Conservation (phyloP, 1,139 yeast genomes). For the Candida buenavistaensis region DNA sequence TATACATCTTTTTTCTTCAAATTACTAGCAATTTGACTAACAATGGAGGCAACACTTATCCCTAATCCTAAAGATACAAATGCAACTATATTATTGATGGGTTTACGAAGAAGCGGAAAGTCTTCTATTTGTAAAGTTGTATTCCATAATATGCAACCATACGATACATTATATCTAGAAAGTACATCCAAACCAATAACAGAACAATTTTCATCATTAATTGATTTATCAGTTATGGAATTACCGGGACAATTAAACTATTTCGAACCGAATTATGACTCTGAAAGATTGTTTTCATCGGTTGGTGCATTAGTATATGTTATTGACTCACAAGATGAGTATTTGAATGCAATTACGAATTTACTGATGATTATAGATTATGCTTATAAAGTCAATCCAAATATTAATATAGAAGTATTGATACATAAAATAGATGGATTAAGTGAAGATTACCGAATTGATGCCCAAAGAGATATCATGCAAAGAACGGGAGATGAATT, state of each 20-base stretch:
- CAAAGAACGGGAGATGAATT: conserved; percentile 94
- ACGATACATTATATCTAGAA: conserved; percentile 88
- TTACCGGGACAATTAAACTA: conserved; percentile 92
- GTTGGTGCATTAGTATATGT: conserved; percentile 95
- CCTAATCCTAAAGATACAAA: conserved; percentile 44
- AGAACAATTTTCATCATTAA: conserved; percentile 73
- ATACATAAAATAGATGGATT: conserved; percentile 95
- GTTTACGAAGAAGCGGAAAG: conserved; percentile 78
- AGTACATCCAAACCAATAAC: conserved; percentile 87
- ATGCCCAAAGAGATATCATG: conserved; percentile 95
- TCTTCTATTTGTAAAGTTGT: conserved; percentile 93
- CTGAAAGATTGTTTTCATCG: conserved; percentile 71
- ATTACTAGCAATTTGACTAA: background rate
- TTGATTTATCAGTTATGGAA: conserved; percentile 91
- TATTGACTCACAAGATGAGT: conserved; percentile 93
- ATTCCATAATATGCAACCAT: conserved; percentile 94
- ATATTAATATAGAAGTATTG: conserved; percentile 84
- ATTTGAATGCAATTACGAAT: conserved; percentile 85
- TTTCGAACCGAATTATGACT: conserved; percentile 82
- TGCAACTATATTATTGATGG: conserved; percentile 82
- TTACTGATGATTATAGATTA: conserved; percentile 85
- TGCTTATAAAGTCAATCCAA: conserved; percentile 84
- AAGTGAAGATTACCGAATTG: conserved; percentile 88
- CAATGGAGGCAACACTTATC: conserved; percentile 32
- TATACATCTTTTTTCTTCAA: background rate